Conservation (phyloP, 768 basidiomycete species). For the Rhodotorula sphaerocarpa region DNA sequence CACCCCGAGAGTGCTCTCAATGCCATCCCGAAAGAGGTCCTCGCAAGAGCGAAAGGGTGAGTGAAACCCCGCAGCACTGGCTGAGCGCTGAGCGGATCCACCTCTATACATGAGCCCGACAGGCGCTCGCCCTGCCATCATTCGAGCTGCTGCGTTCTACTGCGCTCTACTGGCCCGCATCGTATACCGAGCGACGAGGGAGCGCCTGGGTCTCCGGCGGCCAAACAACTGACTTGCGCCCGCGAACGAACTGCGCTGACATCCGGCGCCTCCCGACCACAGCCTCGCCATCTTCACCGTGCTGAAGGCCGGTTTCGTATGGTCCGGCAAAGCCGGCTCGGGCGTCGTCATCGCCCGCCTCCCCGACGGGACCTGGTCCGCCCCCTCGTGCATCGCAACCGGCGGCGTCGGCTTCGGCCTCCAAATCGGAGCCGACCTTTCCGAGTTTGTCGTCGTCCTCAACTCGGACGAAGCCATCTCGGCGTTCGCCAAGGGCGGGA, state of each 20-base stretch:
- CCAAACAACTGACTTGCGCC: not conserved
- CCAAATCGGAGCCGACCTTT: slow-evolving; percentile 86
- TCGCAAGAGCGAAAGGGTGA: slow-evolving; percentile 78
- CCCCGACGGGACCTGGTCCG: slow-evolving; percentile 78
- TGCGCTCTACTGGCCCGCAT: no score
- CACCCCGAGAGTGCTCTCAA: slow-evolving; percentile 86
- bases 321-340: slow-evolving; percentile 88
- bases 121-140: no score
- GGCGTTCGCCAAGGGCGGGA: slow-evolving; percentile 91
- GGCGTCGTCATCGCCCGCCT: slow-evolving; percentile 86
- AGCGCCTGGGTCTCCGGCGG: no score
- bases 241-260: no score
- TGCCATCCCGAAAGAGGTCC: slow-evolving; percentile 81
- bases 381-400: slow-evolving; percentile 92
- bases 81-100: no score
- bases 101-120: no score
- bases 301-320: slow-evolving; percentile 71
- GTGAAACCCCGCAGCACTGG: no score
- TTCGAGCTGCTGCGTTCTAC: no score
- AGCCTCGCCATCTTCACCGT: slow-evolving; percentile 81
- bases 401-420: slow-evolving; percentile 90
- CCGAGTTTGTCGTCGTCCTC: slow-evolving; percentile 83
- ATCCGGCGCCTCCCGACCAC: not conserved
- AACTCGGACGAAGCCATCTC: slow-evolving; percentile 92
- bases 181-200: no score